Conservation (phyloP, 2,329 filamentous ascomycete species). For the Pseudogymnoascus sp. region DNA sequence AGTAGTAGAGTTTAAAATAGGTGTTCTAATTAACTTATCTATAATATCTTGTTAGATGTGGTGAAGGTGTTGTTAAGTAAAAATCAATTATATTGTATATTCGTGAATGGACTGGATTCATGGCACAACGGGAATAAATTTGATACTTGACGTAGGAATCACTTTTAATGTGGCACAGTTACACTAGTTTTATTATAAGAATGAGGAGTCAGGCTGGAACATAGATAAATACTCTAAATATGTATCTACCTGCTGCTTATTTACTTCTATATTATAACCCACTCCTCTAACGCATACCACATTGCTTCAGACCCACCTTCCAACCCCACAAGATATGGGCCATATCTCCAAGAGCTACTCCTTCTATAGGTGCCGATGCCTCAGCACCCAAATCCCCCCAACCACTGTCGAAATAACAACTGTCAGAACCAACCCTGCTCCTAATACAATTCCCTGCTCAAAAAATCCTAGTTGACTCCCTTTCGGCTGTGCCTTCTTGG, state of each 20-base stretch:
- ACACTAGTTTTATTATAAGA: not conserved
- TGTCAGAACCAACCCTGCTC: not conserved
- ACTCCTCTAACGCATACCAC: not conserved
- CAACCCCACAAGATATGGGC: not conserved
- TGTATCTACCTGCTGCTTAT: not conserved
- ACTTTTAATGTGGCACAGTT: too few species aligned
- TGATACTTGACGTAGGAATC: too few species aligned
- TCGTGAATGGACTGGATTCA: too few species aligned
- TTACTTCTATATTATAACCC: not conserved
- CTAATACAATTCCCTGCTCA: slow-evolving; percentile 31
- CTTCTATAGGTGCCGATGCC: not conserved
- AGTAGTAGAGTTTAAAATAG: too few species aligned
- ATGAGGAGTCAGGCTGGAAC: not conserved
- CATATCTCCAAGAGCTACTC: not conserved
- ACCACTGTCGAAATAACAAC: not conserved
- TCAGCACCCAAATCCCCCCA: not conserved
- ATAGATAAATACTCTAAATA: not conserved
- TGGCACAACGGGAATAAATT: too few species aligned
- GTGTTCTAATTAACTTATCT: too few species aligned
- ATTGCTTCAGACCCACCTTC: not conserved
- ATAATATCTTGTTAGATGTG: too few species aligned
- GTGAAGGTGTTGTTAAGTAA: too few species aligned
- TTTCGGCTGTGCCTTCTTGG: slow-evolving; percentile 21
- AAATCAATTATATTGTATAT: too few species aligned
- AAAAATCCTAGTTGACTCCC: slow-evolving; percentile 38